Conservation (phyloP, 306 rosid species). For the Pterocarpus macrocarpus region DNA sequence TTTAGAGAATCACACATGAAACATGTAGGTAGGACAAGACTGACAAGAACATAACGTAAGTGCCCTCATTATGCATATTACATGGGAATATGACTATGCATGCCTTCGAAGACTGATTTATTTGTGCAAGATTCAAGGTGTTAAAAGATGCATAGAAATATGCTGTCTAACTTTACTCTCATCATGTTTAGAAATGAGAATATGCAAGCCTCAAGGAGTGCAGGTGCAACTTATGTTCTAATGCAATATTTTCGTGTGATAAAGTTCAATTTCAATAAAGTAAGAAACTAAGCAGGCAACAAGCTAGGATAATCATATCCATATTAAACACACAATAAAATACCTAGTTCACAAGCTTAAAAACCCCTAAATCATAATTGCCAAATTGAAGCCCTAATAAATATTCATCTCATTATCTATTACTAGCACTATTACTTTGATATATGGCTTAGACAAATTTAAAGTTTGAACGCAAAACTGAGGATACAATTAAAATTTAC, state of each 20-base stretch:
- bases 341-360: not conserved
- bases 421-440: not conserved
- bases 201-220: not conserved
- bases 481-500: not conserved
- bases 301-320: slow-evolving; percentile 32
- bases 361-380: not conserved
- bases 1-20: not conserved
- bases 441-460: not conserved
- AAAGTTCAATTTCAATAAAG: not conserved
- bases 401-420: slow-evolving; percentile 16
- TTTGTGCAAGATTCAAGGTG: not conserved
- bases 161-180: not conserved
- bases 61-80: not conserved
- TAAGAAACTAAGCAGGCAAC: not conserved
- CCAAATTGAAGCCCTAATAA: slow-evolving; percentile 12
- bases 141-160: not conserved
- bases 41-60: slow-evolving; percentile 9
- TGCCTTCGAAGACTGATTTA: not conserved
- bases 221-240: slow-evolving; percentile 9
- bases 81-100: slow-evolving; percentile 10
- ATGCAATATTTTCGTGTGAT: not conserved
- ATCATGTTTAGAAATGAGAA: not conserved
- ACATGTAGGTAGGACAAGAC: slow-evolving; percentile 19
- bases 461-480: slow-evolving; percentile 4
- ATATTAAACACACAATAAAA: slow-evolving; percentile 23